These are phyloP conservation scores for Castanea mollissima DNA, from an alignment of 306 rosid genomes.

Conservation along the genomic window DNA sequence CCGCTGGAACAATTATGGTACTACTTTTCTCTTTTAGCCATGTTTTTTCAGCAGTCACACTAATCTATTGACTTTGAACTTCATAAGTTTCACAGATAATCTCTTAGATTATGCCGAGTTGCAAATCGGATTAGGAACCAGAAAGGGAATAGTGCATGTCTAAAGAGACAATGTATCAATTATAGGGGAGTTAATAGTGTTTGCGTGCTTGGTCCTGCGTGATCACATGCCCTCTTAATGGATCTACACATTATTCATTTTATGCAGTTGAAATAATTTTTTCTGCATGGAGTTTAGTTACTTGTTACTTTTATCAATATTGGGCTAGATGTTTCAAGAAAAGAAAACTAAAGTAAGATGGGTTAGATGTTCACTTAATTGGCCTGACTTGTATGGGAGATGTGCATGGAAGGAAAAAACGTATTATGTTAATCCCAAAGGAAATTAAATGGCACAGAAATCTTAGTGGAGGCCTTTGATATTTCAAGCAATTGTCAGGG, in stretches of 20 bases:
- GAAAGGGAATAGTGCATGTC: not conserved
- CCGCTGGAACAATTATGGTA: constrained; percentile 89
- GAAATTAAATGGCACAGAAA: not conserved
- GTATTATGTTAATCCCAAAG: not conserved
- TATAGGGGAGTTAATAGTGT: not conserved
- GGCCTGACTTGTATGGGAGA: not conserved
- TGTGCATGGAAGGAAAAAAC: not conserved
- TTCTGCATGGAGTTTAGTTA: not conserved
- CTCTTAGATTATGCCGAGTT: not conserved
- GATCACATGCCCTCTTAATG: not conserved
- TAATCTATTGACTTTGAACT: constrained; percentile 5
- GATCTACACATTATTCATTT: not conserved
- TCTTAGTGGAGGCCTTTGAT: not conserved
- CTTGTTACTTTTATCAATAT: not conserved
- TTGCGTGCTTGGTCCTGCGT: not conserved
- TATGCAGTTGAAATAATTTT: not conserved
- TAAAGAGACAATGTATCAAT: not conserved
- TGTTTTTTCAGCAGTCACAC: not conserved
- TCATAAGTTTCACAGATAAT: not conserved
- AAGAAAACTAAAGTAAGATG: not conserved
- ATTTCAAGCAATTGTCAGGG: not conserved
- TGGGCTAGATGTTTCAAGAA: not conserved
- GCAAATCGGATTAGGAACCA: not conserved
- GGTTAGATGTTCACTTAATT: not conserved
- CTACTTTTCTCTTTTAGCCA: constrained; percentile 14